These are phyloP conservation scores for Flaveria sonorensis DNA, from an alignment of 129 eudicot species.

Conservation along the genomic window DNA sequence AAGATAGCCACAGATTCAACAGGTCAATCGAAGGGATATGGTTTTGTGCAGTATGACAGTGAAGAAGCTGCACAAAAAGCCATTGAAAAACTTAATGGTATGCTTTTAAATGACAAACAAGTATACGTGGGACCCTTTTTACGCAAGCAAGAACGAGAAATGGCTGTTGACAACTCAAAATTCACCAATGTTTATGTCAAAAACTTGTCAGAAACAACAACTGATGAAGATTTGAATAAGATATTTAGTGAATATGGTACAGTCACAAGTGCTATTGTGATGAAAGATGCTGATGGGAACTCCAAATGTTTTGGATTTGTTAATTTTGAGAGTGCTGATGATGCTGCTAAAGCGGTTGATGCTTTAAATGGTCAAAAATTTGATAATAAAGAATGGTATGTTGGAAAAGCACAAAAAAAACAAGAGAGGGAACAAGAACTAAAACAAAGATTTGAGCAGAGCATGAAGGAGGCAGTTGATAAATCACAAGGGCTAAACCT, in stretches of 20 bases:
- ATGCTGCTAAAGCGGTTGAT: constrained; percentile 75
- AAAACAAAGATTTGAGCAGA: constrained; percentile 67
- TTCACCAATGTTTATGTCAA: constrained; percentile 77
- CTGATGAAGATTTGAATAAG: constrained; percentile 64
- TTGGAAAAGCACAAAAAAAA: constrained; percentile 56
- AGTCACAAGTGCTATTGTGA: constrained; percentile 72
- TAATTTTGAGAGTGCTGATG: constrained; percentile 74
- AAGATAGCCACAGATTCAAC: constrained; percentile 69
- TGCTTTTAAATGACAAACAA: constrained; percentile 73
- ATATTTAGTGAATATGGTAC: constrained; percentile 70
- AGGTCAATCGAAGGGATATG: constrained; percentile 84
- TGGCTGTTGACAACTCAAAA: constrained; percentile 52
- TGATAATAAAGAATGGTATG: constrained; percentile 74
- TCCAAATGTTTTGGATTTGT: constrained; percentile 86
- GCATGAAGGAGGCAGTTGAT: constrained; percentile 64
- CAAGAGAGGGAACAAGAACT: constrained; percentile 74
- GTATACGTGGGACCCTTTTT: constrained; percentile 75
- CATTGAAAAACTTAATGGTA: constrained; percentile 79
- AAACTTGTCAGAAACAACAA: constrained; percentile 63
- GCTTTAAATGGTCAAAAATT: constrained; percentile 65
- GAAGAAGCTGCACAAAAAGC: constrained; percentile 81
- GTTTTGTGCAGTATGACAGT: constrained; percentile 82
- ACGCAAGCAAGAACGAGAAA: constrained; percentile 73
- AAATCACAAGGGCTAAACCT: constrained; percentile 64
- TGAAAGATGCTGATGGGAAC: constrained; percentile 72